These are phyloP conservation scores for Rhizopus arrhizus DNA, from an alignment of 371 early-diverging fungal genomes.

Conservation along the genomic window DNA sequence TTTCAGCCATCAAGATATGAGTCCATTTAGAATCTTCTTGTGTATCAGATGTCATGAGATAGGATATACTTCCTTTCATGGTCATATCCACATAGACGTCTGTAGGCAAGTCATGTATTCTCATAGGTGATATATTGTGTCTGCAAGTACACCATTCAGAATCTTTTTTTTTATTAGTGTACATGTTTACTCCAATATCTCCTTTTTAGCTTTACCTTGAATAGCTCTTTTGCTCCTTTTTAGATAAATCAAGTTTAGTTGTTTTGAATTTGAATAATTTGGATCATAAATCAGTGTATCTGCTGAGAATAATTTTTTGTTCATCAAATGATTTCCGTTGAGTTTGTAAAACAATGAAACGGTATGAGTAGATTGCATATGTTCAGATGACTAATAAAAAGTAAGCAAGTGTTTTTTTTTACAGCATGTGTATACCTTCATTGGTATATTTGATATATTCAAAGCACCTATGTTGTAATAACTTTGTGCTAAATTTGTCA, in stretches of 20 bases:
- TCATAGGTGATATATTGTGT: constrained; percentile 32
- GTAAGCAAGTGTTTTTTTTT: background rate
- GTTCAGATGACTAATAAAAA: constrained; percentile 18
- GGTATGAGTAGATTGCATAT: constrained; percentile 26
- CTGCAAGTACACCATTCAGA: constrained; percentile 41
- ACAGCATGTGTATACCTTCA: constrained; percentile 25
- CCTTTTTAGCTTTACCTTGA: constrained; percentile 20
- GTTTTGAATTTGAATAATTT: constrained; percentile 21
- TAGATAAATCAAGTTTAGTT: constrained; percentile 24
- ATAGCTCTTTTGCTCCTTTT: constrained; percentile 32
- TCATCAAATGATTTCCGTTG: constrained; percentile 28
- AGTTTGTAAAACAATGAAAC: constrained; percentile 32
- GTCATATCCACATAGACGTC: constrained; percentile 36
- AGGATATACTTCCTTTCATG: constrained; percentile 36
- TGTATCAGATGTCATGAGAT: constrained; percentile 30
- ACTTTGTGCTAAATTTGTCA: constrained; percentile 33
- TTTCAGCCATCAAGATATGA: constrained; percentile 35
- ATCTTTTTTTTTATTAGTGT: constrained; percentile 12
- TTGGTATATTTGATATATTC: constrained; percentile 38
- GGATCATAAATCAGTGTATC: constrained; percentile 23
- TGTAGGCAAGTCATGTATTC: constrained; percentile 29
- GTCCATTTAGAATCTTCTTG: constrained; percentile 21
- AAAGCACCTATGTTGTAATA: constrained; percentile 33
- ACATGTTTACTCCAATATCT: background rate
- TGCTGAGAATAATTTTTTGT: constrained; percentile 15